These are phyloP conservation scores for Trypanosoma platydactyli DNA, from an alignment of 208 protist genomes.

Conservation along the genomic window DNA sequence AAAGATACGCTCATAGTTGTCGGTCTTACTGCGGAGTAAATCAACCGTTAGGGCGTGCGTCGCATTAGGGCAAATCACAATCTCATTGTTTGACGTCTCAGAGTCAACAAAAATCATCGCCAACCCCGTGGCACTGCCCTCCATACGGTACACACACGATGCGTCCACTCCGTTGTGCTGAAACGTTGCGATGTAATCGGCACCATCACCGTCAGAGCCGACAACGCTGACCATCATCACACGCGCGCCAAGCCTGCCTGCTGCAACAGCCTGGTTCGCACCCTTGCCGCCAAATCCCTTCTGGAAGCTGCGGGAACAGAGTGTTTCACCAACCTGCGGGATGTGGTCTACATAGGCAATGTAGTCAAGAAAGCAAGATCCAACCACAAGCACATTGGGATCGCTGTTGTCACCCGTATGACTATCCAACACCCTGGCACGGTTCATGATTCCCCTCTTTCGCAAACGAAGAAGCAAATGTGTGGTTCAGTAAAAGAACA, in stretches of 20 bases:
- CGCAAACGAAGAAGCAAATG: not conserved
- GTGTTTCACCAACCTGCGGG: slow-evolving; percentile 92
- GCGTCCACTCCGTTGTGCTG: slow-evolving; percentile 84
- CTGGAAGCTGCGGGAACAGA: slow-evolving; percentile 78
- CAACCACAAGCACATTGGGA: slow-evolving; percentile 80
- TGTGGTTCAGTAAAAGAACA: not conserved
- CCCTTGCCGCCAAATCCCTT: slow-evolving; percentile 94
- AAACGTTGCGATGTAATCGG: slow-evolving; percentile 80
- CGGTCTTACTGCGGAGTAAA: slow-evolving; percentile 45
- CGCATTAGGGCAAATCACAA: slow-evolving; percentile 92
- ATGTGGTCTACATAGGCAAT: slow-evolving; percentile 85
- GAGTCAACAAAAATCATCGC: slow-evolving; percentile 93
- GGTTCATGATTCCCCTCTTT: slow-evolving; percentile 39
- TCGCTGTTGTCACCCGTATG: slow-evolving; percentile 31
- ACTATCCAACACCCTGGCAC: slow-evolving; percentile 36
- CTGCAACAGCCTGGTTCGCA: slow-evolving; percentile 91
- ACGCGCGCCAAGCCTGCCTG: slow-evolving; percentile 77
- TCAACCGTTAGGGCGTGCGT: slow-evolving; percentile 67
- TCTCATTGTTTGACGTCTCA: slow-evolving; percentile 86
- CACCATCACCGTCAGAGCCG: slow-evolving; percentile 84
- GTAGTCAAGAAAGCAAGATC: slow-evolving; percentile 92
- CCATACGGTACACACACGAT: slow-evolving; percentile 50
- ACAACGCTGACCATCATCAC: slow-evolving; percentile 90
- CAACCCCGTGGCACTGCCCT: slow-evolving; percentile 64
- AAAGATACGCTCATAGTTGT: slow-evolving; percentile 63